Percentiles rank a stretch among this genome's conserved stretches.
phyloP scores from a whole-genome alignment of 192 early-diverging fungal genomes.

The Coemansia sp. region DNA sequence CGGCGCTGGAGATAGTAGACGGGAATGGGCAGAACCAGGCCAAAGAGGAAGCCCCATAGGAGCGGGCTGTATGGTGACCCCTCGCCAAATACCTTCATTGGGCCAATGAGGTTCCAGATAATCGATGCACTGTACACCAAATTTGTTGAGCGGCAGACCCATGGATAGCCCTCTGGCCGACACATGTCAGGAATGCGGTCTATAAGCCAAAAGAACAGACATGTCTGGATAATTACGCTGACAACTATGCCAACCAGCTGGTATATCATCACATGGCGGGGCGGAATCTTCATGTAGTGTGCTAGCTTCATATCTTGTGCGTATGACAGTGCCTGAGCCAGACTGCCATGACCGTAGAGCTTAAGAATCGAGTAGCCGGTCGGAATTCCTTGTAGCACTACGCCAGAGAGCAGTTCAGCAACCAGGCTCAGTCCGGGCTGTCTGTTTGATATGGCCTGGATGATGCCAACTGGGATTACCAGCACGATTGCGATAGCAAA shows the following conservation, averaged over 20 bases:
- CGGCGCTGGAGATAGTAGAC: slow-evolving; percentile 61
- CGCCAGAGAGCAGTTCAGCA: slow-evolving; percentile 80
- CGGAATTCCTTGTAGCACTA: slow-evolving; percentile 72
- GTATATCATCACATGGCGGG: slow-evolving; percentile 72
- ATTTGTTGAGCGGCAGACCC: slow-evolving; percentile 61
- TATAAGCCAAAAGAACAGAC: slow-evolving; percentile 65
- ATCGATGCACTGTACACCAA: slow-evolving; percentile 68
- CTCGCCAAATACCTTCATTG: slow-evolving; percentile 63
- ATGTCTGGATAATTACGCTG: slow-evolving; percentile 65
- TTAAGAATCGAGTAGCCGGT: slow-evolving; percentile 84
- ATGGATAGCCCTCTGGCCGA: slow-evolving; percentile 58
- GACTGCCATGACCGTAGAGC: slow-evolving; percentile 71
- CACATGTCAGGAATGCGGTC: slow-evolving; percentile 59
- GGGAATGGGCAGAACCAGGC: slow-evolving; percentile 69
- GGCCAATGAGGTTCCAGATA: slow-evolving; percentile 80
- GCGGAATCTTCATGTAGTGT: slow-evolving; percentile 82
- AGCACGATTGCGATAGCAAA: slow-evolving; percentile 62
- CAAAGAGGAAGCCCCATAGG: slow-evolving; percentile 61
- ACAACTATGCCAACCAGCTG: slow-evolving; percentile 70
- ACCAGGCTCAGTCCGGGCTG: slow-evolving; percentile 76
- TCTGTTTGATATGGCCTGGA: slow-evolving; percentile 76
- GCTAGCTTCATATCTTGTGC: slow-evolving; percentile 69
- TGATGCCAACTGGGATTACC: slow-evolving; percentile 77
- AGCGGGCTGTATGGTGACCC: slow-evolving; percentile 58
- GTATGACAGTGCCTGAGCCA: slow-evolving; percentile 74